Evolutionary conservation across 371 early-diverging fungal genomes (phyloP).

Genomic region (Funneliformis caledonium): DNA sequence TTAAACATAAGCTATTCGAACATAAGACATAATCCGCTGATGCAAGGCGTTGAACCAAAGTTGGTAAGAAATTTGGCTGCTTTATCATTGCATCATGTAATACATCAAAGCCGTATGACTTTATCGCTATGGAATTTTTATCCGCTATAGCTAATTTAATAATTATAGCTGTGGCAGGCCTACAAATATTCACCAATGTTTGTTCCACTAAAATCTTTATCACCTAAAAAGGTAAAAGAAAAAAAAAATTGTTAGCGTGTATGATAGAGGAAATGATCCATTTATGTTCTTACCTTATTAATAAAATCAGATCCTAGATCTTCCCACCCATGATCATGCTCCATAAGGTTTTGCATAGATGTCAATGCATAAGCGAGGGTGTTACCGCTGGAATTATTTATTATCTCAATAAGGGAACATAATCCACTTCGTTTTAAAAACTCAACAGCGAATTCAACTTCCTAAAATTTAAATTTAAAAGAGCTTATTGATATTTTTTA

Average conservation of each 20-base stretch:
- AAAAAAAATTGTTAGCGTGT: background rate
- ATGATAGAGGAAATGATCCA: too few relatives aligned
- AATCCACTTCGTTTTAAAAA: conserved; percentile 69
- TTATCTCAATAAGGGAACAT: conserved; percentile 63
- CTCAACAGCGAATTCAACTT: conserved; percentile 75
- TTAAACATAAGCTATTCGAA: conserved; percentile 64
- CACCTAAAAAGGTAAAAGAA: conserved; percentile 43
- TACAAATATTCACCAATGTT: conserved; percentile 71
- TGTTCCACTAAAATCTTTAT: conserved; percentile 66
- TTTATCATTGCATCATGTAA: conserved; percentile 58
- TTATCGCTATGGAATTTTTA: conserved; percentile 46
- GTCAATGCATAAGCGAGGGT: conserved; percentile 76
- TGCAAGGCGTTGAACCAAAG: conserved; percentile 64
- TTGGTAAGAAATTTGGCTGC: conserved; percentile 59
- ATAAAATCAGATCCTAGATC: conserved; percentile 60
- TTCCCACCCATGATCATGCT: conserved; percentile 70
- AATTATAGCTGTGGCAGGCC: conserved; percentile 74
- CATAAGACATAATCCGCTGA: conserved; percentile 71
- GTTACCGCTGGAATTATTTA: conserved; percentile 64
- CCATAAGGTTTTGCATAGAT: conserved; percentile 69
- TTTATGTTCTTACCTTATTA: conserved; percentile 45
- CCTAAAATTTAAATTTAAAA: conserved; percentile 46
- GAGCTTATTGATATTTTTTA: too few relatives aligned
- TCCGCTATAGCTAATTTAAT: conserved; percentile 67
- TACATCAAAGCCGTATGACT: conserved; percentile 56